Evolutionary conservation across 164 flowering plant species (phyloP).

Genomic region (Saururus chinensis): DNA sequence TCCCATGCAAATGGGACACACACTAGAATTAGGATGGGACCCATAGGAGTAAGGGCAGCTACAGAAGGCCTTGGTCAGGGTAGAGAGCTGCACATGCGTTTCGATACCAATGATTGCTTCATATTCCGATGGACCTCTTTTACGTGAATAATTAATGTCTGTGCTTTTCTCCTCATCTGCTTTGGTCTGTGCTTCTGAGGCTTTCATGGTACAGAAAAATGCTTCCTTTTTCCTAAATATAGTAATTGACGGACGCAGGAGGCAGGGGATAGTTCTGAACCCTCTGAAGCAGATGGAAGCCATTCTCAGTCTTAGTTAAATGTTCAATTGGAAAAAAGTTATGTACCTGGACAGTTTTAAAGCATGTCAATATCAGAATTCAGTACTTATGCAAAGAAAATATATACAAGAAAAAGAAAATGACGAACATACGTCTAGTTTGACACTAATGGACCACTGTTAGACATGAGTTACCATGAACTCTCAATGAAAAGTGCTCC

Average conservation of each 20-base stretch:
- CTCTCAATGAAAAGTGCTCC: no score
- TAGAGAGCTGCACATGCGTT: conserved; percentile 86
- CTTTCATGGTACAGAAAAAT: conserved; percentile 34
- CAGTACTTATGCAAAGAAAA: no score
- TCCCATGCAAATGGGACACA: conserved; percentile 94
- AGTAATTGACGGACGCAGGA: conserved; percentile 25
- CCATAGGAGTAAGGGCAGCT: conserved; percentile 75
- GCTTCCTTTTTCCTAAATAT: conserved; percentile 27
- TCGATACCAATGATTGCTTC: conserved; percentile 89
- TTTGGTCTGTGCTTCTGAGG: conserved; percentile 16
- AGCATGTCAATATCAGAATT: neutral
- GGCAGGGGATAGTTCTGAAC: conserved; percentile 25
- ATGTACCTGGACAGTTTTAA: neutral
- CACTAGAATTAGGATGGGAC: conserved; percentile 60
- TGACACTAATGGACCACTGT: no score
- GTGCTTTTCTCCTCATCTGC: neutral
- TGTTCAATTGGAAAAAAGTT: neutral
- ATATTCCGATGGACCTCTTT: conserved; percentile 36
- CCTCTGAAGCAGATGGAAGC: conserved; percentile 52
- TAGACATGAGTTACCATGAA: no score
- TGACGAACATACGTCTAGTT: no score
- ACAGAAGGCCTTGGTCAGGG: conserved; percentile 82
- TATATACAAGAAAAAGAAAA: no score
- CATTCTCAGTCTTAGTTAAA: conserved; percentile 20
- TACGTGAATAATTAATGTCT: conserved; percentile 4